A percentile compares a stretch with the other conserved stretches of the same genome.
phyloP scores from a whole-genome alignment of 129 eudicot species.

The Lonicera japonica region DNA sequence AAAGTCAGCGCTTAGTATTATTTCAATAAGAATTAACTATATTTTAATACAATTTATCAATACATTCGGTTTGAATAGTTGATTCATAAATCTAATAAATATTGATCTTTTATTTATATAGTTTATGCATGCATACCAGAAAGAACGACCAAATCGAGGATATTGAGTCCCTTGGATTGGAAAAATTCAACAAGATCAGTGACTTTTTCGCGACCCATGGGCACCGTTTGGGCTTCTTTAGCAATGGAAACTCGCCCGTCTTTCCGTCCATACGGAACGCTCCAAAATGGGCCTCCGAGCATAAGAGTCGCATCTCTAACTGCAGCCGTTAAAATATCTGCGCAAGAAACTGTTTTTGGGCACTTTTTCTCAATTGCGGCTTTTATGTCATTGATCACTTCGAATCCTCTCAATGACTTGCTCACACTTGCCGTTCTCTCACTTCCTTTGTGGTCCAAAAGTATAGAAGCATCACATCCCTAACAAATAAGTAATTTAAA shows the following conservation, averaged over 20 bases:
- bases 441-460: conserved; percentile 58
- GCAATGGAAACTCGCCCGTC: conserved; percentile 70
- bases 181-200: conserved; percentile 63
- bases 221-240: conserved; percentile 48
- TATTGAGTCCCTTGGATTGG: conserved; percentile 67
- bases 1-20: no score
- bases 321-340: conserved; percentile 64
- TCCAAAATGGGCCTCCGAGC: conserved; percentile 72
- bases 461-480: conserved; percentile 87
- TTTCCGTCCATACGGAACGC: conserved; percentile 66
- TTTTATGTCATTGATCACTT: conserved; percentile 65
- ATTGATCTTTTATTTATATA: no score
- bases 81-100: no score
- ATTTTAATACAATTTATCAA: no score
- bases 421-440: conserved; percentile 58
- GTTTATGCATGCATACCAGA: conserved; percentile 48
- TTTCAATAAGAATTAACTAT: no score
- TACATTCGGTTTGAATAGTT: no score
- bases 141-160: conserved; percentile 80
- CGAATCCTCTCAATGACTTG: conserved; percentile 70
- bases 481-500: conserved; percentile 5
- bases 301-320: conserved; percentile 71
- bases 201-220: conserved; percentile 60
- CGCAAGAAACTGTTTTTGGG: conserved; percentile 72
- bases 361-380: conserved; percentile 58